These are phyloP conservation scores for Themeda triandra DNA, from an alignment of 176 grass and related monocot genomes.

Conservation along the genomic window DNA sequence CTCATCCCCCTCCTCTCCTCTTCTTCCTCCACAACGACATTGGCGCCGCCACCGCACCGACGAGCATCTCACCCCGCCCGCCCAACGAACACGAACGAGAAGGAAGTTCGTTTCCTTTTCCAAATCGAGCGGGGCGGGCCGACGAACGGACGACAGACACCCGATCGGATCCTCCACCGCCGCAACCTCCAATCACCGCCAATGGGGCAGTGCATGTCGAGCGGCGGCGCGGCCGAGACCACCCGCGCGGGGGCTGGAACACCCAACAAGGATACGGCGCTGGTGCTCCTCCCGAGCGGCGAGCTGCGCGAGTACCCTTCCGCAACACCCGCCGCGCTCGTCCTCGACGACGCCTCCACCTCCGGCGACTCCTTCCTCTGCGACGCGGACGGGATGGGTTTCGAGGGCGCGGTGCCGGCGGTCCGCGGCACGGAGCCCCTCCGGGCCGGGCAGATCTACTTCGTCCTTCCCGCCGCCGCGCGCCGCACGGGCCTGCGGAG, in stretches of 20 bases:
- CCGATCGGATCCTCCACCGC: no score
- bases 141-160: no score
- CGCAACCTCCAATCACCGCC: no score
- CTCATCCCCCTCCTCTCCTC: background rate
- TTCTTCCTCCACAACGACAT: background rate
- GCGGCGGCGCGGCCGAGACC: constrained; percentile 5
- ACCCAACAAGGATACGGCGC: constrained; percentile 17
- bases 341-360: constrained; percentile 21
- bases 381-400: constrained; percentile 63
- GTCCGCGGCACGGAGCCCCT: constrained; percentile 22
- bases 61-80: background rate
- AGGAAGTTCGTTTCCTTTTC: no score
- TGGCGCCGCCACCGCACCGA: background rate
- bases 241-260: background rate
- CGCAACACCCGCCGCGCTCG: constrained; percentile 6
- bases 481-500: constrained; percentile 17
- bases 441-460: constrained; percentile 63
- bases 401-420: constrained; percentile 31
- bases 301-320: constrained; percentile 48
- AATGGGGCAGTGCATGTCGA: constrained; percentile 46
- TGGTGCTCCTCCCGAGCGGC: constrained; percentile 52
- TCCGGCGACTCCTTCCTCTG: constrained; percentile 41
- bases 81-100: background rate
- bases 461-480: constrained; percentile 47
- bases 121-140: no score